Conservation (phyloP, 2,329 filamentous ascomycete genomes). For the Pseudogymnoascus sp. region DNA sequence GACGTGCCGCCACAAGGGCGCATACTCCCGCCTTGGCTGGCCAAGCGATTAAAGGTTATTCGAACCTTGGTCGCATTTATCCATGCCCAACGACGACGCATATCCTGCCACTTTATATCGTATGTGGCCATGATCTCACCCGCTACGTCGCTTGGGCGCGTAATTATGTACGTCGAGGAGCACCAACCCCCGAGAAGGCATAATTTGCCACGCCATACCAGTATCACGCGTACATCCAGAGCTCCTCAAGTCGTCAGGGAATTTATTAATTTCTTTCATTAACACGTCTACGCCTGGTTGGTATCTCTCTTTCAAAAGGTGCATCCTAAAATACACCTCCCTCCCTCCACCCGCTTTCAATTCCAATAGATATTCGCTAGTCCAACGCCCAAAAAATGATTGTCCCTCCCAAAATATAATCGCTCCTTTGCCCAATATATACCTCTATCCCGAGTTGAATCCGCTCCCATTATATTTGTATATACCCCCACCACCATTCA, state of each 20-base stretch:
- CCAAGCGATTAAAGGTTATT: not conserved
- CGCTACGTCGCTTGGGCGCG: too few relatives aligned
- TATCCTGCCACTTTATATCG: not conserved
- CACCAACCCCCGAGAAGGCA: too few relatives aligned
- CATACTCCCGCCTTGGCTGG: conserved; percentile 2
- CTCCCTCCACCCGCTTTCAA: not conserved
- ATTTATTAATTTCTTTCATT: not conserved
- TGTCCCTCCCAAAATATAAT: not conserved
- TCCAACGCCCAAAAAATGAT: not conserved
- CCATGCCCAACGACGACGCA: not conserved
- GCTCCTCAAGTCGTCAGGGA: not conserved
- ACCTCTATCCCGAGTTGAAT: conserved; percentile 3
- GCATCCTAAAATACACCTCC: not conserved
- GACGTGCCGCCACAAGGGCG: not conserved
- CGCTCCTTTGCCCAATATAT: not conserved
- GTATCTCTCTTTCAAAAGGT: conserved; percentile 1
- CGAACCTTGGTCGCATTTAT: not conserved
- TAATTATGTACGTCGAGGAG: too few relatives aligned
- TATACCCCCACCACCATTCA: not conserved
- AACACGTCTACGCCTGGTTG: not conserved
- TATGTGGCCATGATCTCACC: too few relatives aligned
- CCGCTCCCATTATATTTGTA: not conserved
- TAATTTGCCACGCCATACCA: too few relatives aligned
- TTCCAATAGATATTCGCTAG: not conserved
- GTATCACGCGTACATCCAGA: too few relatives aligned